These are phyloP conservation scores for Aureobasidium mangrovei DNA, from an alignment of 2,329 filamentous ascomycete species.

Conservation along the genomic window DNA sequence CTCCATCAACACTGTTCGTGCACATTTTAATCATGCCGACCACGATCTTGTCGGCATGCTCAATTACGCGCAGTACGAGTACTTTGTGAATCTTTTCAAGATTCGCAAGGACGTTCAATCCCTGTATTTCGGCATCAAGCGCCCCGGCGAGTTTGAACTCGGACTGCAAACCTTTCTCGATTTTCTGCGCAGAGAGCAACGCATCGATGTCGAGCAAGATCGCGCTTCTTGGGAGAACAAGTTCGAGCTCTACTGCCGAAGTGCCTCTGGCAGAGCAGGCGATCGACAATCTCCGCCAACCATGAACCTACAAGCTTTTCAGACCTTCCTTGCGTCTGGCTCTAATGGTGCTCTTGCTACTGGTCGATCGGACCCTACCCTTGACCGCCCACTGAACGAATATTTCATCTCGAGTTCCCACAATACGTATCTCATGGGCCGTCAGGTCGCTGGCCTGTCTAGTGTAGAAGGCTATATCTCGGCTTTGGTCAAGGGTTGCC, in stretches of 20 bases:
- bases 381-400: constrained; percentile 84
- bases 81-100: constrained; percentile 76
- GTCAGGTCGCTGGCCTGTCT: constrained; percentile 81
- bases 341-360: constrained; percentile 55
- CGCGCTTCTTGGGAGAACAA: constrained; percentile 58
- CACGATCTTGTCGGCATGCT: constrained; percentile 55
- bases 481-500: constrained; percentile 77
- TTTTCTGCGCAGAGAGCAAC: constrained; percentile 67
- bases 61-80: constrained; percentile 71
- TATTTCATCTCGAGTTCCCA: constrained; percentile 98
- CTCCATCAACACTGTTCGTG: constrained; percentile 61
- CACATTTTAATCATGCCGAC: constrained; percentile 67
- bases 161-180: constrained; percentile 62
- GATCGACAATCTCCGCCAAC: constrained; percentile 32
- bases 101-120: constrained; percentile 70
- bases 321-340: constrained; percentile 65
- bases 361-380: constrained; percentile 30
- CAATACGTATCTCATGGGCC: constrained; percentile 91
- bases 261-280: constrained; percentile 32
- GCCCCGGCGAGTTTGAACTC: constrained; percentile 48
- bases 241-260: constrained; percentile 57
- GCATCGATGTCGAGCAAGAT: constrained; percentile 63
- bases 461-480: constrained; percentile 93
- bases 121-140: constrained; percentile 55
- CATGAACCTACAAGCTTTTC: constrained; percentile 73